phyloP scores from a whole-genome alignment of 192 early-diverging fungal species.

The Funneliformis mosseae region DNA sequence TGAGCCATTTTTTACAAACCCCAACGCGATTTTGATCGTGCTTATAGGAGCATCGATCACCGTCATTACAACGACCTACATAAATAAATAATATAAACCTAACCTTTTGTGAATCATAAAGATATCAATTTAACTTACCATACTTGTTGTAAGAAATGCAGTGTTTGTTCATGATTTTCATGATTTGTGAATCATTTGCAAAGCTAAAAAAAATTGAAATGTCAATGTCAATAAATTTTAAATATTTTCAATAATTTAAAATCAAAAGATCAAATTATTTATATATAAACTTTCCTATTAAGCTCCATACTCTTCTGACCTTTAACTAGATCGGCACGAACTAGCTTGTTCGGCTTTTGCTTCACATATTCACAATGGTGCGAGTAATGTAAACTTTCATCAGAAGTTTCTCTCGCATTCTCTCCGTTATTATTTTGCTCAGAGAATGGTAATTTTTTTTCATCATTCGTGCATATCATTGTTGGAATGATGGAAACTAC shows the following conservation, averaged over 20 bases:
- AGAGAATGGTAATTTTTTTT: neutral
- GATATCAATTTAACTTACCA: neutral
- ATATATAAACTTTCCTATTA: neutral
- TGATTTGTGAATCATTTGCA: neutral
- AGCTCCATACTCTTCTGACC: neutral
- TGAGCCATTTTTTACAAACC: slow-evolving; percentile 18
- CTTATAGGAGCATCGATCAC: neutral
- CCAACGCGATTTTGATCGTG: neutral
- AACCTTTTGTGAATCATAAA: too few relatives aligned
- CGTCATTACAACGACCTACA: slow-evolving; percentile 17
- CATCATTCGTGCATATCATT: too few relatives aligned
- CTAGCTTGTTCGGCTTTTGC: neutral
- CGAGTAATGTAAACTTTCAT: neutral
- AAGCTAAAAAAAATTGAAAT: neutral
- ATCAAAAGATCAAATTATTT: neutral
- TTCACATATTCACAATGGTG: neutral
- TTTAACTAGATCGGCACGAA: neutral
- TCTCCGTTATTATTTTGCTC: neutral
- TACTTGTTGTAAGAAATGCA: neutral
- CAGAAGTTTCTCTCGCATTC: neutral
- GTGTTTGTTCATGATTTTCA: neutral
- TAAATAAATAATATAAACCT: neutral
- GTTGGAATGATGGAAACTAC: too few relatives aligned
- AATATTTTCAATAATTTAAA: neutral
- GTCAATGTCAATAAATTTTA: neutral